Base-by-base conservation (phyloP, 805 yeast species). In the Lachancea cidri region DNA sequence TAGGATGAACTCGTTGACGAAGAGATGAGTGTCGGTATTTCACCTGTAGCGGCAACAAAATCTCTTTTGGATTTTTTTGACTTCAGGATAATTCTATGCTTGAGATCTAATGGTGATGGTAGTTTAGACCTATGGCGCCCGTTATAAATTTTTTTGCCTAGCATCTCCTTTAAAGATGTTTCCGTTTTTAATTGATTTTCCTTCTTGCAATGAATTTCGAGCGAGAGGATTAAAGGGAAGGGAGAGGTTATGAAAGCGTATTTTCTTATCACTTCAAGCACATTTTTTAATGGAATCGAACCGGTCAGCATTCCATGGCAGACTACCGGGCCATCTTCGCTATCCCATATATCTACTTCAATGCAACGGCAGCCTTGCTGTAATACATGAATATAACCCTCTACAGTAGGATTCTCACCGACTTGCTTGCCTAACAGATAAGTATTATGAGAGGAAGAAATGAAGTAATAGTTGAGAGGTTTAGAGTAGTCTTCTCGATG, bases 341-440 rank as follows among this genome's bases (percentile, higher is more conserved):
- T 85, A 65, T 91, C 96, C 98, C 98, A 93, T 16, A 93, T 71
- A 61, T 93, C 99, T 31, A 93, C 79, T 56, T 93, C 99, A n/a
- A 93, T 71, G 47, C 96, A 89, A 34, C 96, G 71, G 54, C 98
- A 93, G 1, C 98, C 98, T 41, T 88, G 75, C 58, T 88, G 96
- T 36, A 93, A 66, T 0, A 86, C 93, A 38, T 83, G 76, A 14
- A 87, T 79, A 52, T 93, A 93, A 0, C 94, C 94, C 55, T 91
- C 97, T 2, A 87, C 79, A 0, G 97, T 86, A 0, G 96, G 83
- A 3, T 76, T 80, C 16, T 93, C 95, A 2, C 81, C 95, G 14
- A 86, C 74, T 56, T 93, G 98, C 29, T 93, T 71, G 0, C 98
- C 98, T 19, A 80, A 63, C 3, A 93, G 67, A 55, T 93, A 93